Evolutionary conservation across 129 eudicot genomes (phyloP).

Genomic region (Artemisia tridentata): DNA sequence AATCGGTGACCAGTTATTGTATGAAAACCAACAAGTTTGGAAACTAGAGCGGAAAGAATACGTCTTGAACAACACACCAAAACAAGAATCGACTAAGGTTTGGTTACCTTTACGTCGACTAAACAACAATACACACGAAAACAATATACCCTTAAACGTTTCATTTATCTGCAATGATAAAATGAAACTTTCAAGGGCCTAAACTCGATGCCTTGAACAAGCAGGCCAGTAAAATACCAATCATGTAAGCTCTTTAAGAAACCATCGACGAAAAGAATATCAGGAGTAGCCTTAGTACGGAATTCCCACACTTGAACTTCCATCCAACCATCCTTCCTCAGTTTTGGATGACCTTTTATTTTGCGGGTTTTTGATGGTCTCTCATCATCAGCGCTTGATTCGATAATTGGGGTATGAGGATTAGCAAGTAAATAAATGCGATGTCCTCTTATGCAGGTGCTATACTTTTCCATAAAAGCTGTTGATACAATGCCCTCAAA

Average conservation of each 20-base stretch:
- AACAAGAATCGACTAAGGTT: too few species aligned
- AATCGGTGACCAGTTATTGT: too few species aligned
- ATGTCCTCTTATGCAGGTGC: neutral
- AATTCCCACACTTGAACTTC: conserved; percentile 18
- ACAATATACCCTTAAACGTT: neutral
- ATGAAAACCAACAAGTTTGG: too few species aligned
- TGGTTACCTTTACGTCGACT: too few species aligned
- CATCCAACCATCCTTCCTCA: conserved; percentile 31
- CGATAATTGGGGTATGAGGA: conserved; percentile 2
- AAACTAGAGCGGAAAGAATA: too few species aligned
- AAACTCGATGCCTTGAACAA: conserved; percentile 20
- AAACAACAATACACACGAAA: neutral
- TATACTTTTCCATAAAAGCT: neutral
- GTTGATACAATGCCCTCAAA: neutral
- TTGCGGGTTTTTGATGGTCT: neutral
- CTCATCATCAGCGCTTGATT: neutral
- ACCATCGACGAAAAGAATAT: neutral
- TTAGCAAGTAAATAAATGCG: conserved; percentile 3
- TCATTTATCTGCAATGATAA: neutral
- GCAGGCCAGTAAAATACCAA: conserved; percentile 15
- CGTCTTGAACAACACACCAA: too few species aligned
- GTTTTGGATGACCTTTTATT: conserved; percentile 27
- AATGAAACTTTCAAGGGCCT: conserved; percentile 15
- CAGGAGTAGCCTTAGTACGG: neutral
- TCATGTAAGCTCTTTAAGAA: conserved; percentile 10